Evolutionary conservation across 139 green algal species (phyloP), one percentile per base, ranked within the genome.

Genomic region (Klebsormidium nitens): DNA sequence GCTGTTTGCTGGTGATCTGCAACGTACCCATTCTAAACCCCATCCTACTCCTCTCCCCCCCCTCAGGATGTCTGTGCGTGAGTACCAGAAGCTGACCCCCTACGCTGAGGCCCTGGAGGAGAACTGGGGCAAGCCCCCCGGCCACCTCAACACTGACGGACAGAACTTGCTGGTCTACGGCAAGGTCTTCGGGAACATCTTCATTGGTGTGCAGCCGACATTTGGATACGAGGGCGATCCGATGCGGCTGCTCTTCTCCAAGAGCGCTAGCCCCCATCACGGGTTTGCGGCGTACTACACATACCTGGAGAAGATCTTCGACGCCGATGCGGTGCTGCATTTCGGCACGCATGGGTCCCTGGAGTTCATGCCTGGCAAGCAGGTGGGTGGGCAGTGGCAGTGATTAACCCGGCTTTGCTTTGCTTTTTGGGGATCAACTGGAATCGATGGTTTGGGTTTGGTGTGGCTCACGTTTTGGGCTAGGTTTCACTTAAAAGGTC

Each of bases 361-460:
- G 74, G 94, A 98, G 86, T 98, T 98, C 87, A 99, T 99, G 94
- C 94, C 94, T 26, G 94, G 94, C 39, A 98, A 98, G 89, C 82
- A 87, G 69, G 71, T n/a, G n/a, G n/a, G n/a, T n/a, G n/a, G n/a
- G n/a, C n/a, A n/a, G n/a, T 52, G 19, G 19, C 19, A 28, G 44
- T 52, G 44, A 28, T 52, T 17, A 52, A 52, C 44, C n/a, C n/a
- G n/a, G n/a, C n/a, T n/a, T n/a, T n/a, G n/a, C n/a, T n/a, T n/a
- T n/a, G n/a, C n/a, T n/a, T n/a, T n/a, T n/a, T n/a, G n/a, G n/a
- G n/a, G n/a, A n/a, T n/a, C n/a, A n/a, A n/a, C n/a, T n/a, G n/a
- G n/a, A n/a, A n/a, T n/a, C n/a, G n/a, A n/a, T n/a, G n/a, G n/a
- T n/a, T n/a, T n/a, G n/a, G n/a, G n/a, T n/a, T n/a, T n/a, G n/a